Evolutionary conservation across 805 yeast genomes (phyloP), one percentile per base, ranked within the genome.

Genomic region (Pichia rugopelliculosa): DNA sequence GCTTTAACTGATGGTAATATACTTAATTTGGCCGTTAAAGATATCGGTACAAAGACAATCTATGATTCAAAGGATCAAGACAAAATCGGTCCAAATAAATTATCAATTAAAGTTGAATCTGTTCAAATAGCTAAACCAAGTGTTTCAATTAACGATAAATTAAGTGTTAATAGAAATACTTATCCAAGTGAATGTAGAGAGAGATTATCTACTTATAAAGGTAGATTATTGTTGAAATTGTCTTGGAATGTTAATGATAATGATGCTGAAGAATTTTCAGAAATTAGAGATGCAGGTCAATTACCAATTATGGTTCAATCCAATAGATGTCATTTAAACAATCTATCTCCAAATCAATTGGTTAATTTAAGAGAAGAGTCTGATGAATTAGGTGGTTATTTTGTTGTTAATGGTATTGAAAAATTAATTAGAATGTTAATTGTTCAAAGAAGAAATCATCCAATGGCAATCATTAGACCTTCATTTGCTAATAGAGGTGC

Each of bases 361-460:
- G 95, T 91, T 9, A 69, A 75, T 21, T 73, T 71, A 50, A 83
- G 82, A 62, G 99, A 93, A 68, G 99, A 93, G 67, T 77, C 87
- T 36, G 99, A 93, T 65, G 99, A 93, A 64, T 71, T 89, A 52
- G 99, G 99, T 54, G 99, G 99, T 36, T 93, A 93, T 67, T 93
- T 93, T 67, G 79, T 89, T 56, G 90, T 91, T 52, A 91, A 91
- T 64, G 99, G 99, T 74, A 90, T 91, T 57, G 99, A 93, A 68
- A 93, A 93, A 69, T 75, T 93, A 59, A 80, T 93, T 59, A 87
- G 99, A 71, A 88, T 93, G 98, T 79, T 93, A 66, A 88, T 93
- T 72, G 97, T 93, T 18, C 99, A 91, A 70, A 83, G 98, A 67
- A 79, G 99, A 68, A 93, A 93, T 66, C 97, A 90, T 64, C 96